Base-by-base conservation (phyloP, 495 filamentous ascomycete genomes). In the Tetracladium marchalianum region DNA sequence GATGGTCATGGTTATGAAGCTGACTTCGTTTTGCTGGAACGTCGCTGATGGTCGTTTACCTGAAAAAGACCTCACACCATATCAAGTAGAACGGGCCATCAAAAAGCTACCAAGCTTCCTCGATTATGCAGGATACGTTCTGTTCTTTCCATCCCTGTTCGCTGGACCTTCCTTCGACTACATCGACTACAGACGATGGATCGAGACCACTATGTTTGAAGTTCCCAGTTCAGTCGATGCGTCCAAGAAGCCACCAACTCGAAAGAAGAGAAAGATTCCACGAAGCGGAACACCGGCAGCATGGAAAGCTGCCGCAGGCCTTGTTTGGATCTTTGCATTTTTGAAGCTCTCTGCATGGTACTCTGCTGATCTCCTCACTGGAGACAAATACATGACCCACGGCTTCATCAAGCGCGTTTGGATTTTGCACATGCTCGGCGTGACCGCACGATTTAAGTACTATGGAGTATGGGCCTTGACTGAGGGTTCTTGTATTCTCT, bases 1-100 rank as follows among this genome's bases (percentile, higher is more conserved):
- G 64, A 98, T 98, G 92, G 92, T 98, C 11, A 62, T 97, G 51
- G 81, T 95, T 44, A 98, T 98, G 90, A 98, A 97, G 69, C 83
- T 97, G n/a, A 83, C 78, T 9, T 80, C 90, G 18, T 98, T 97
- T 61, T 94, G 88, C 69, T 98, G 92, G 92, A 95, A 95, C 59
- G 81, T 97, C 16, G 84, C 88, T 53, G 92, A 98, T 65, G 92
- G 93, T 22, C 76, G 77, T 43, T 66, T 90, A 31, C 81, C 87
- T 10, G 77, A 85, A 22, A 73, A 81, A 24, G 81, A 87, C 44
- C 76, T 98, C 18, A 84, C 84, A 4, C 89, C 90, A 49, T 75
- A 83, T 46, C 92, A 98, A 59, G 86, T 83, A 58, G 86, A 90
- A 54, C 78, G 85, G 39, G 82, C 83, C 18, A 74, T 98, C 32